Base-by-base conservation (phyloP, 2,329 filamentous ascomycete genomes). In the Ustilaginoidea virens region DNA sequence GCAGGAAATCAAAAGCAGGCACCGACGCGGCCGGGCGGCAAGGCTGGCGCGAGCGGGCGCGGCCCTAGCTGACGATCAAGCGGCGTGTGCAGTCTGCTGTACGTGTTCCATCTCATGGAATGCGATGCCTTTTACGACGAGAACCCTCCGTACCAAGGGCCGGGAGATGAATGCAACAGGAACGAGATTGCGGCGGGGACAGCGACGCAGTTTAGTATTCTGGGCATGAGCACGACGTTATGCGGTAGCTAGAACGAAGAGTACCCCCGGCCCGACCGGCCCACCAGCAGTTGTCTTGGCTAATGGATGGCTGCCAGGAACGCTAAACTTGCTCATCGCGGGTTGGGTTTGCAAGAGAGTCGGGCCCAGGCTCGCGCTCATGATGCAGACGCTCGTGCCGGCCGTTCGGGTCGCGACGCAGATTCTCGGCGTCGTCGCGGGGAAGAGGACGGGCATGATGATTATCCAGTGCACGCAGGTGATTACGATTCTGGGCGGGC, bases 71-170 rank as follows among this genome's bases (percentile, higher is more conserved):
- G n/a, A n/a, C n/a, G n/a, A n/a, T n/a, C n/a, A n/a, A n/a, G n/a
- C n/a, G n/a, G n/a, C n/a, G n/a, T n/a, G n/a, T 13, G 6, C 9
- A 58, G 60, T 4, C 49, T 66, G 4, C 52, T 78, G 25, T 78
- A 76, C 47, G 71, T 75, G 15, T 80, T 81, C 40, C 71, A 73
- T 33, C 45, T 78, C 2, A 80, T 81, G 74, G 72, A 70, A 28
- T 82, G 77, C 49, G 71, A 81, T 31, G 63, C 66, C 29, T 82
- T 72, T 46, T 82, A 80, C 49, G 53, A 60, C 20, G 55, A 55
- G 3, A 66, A 79, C 40, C 59, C 65, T 9, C 58, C 62, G 0
- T 66, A 55, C 28, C 39, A 51, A 7, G 61, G 58, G 1, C 40
- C 47, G 4, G 56, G 57, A 4, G 66, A 74, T 34, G 58, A 66